These are phyloP conservation scores for Clavispora fructus DNA, from an alignment of 805 yeast species.

Conservation along the genomic window DNA sequence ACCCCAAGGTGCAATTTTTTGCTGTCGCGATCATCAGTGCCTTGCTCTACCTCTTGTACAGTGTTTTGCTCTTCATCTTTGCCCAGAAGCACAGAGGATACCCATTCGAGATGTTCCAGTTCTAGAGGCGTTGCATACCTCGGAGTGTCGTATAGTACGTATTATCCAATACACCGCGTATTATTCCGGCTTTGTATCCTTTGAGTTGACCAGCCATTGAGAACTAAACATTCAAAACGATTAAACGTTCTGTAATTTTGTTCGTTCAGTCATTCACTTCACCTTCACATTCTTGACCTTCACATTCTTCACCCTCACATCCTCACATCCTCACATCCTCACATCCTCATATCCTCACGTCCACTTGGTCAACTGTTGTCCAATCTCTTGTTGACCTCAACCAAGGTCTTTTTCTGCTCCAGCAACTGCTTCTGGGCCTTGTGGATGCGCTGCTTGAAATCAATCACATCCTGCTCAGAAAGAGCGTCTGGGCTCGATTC, in stretches of 20 bases:
- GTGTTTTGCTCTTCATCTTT: slow-evolving; percentile 63
- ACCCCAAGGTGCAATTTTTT: slow-evolving; percentile 43
- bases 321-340: no score
- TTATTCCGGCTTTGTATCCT: no score
- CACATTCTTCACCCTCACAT: no score
- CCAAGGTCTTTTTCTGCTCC: slow-evolving; percentile 24
- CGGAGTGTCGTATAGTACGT: no score
- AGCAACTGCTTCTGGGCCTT: slow-evolving; percentile 29
- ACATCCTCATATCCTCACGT: no score
- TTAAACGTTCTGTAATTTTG: no score
- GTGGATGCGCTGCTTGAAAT: slow-evolving; percentile 19
- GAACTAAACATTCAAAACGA: no score
- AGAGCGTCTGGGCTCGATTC: slow-evolving; percentile 16
- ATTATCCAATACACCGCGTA: no score
- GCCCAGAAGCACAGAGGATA: slow-evolving; percentile 67
- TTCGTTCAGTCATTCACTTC: no score
- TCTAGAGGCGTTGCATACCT: neutral
- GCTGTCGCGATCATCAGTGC: slow-evolving; percentile 42
- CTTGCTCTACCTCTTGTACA: slow-evolving; percentile 52
- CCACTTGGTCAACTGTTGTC: neutral
- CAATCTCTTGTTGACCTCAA: slow-evolving; percentile 33
- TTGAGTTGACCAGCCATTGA: no score
- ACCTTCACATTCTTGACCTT: no score
- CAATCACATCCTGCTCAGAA: slow-evolving; percentile 17
- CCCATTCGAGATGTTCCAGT: slow-evolving; percentile 57